Conservation (phyloP, 164 flowering plant species). For the Piper longum region DNA sequence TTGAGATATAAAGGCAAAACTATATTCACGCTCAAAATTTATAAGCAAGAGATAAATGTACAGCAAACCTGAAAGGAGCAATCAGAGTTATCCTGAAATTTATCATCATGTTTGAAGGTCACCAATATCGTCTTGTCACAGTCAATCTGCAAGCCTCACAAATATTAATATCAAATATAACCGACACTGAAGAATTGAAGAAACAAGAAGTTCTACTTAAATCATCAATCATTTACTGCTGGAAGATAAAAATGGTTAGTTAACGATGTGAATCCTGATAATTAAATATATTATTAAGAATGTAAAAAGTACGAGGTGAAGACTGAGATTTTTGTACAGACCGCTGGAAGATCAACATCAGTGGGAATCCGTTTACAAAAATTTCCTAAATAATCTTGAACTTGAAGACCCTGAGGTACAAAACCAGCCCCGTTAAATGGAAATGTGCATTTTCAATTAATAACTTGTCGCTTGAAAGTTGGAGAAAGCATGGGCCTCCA, state of each 20-base stretch:
- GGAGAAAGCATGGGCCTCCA: background rate
- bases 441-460: background rate
- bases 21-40: background rate
- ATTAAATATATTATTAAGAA: no score
- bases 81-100: conserved; percentile 76
- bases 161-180: background rate
- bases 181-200: no score
- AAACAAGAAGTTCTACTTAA: background rate
- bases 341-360: conserved; percentile 96
- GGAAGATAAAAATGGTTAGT: no score
- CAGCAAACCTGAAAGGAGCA: conserved; percentile 67
- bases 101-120: conserved; percentile 77
- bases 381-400: conserved; percentile 90
- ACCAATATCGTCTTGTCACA: conserved; percentile 89
- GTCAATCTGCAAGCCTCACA: conserved; percentile 70
- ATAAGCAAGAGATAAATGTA: background rate
- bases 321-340: conserved; percentile 14
- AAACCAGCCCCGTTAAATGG: background rate
- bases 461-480: background rate
- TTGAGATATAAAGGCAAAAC: background rate
- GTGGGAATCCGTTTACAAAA: conserved; percentile 95
- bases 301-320: background rate
- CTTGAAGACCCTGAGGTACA: conserved; percentile 78
- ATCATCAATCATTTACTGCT: background rate
- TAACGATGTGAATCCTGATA: no score